Conservation (phyloP, 78 protist species). For the Dictyostelium firmibasis region DNA sequence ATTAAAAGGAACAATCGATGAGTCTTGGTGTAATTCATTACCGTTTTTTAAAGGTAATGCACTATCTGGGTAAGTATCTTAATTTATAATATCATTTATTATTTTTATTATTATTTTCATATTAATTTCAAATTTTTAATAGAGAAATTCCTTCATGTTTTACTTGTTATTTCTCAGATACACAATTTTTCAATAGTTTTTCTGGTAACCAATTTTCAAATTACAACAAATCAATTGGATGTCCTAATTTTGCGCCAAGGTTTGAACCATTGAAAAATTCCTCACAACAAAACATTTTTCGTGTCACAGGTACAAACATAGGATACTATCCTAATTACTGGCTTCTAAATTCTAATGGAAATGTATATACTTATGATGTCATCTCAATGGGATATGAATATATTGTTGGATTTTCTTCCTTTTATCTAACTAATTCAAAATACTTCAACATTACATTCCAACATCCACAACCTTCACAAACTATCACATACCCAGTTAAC, state of each 20-base stretch:
- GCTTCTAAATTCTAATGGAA: too few species aligned
- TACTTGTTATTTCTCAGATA: background rate
- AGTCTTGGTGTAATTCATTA: too few species aligned
- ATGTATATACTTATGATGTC: background rate
- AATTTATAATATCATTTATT: too few species aligned
- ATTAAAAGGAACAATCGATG: too few species aligned
- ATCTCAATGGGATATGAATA: background rate
- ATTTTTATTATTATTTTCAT: too few species aligned
- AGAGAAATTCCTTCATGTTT: background rate
- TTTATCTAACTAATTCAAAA: background rate
- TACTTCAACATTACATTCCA: background rate
- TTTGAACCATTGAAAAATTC: too few species aligned
- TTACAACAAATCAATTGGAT: background rate
- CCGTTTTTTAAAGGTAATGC: too few species aligned
- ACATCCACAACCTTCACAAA: background rate
- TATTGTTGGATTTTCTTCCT: too few species aligned
- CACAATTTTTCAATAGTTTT: background rate
- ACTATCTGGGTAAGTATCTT: too few species aligned
- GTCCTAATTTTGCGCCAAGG: background rate
- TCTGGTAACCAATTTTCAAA: background rate
- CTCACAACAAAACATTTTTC: too few species aligned
- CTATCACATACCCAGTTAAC: background rate
- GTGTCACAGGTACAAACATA: too few species aligned
- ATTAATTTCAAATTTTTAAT: background rate
- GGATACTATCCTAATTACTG: too few species aligned